Percentiles rank a stretch among this genome's conserved stretches.
These are phyloP conservation scores for Saturnispora halmiae DNA, from an alignment of 805 yeast genomes.

Conservation along the genomic window DNA sequence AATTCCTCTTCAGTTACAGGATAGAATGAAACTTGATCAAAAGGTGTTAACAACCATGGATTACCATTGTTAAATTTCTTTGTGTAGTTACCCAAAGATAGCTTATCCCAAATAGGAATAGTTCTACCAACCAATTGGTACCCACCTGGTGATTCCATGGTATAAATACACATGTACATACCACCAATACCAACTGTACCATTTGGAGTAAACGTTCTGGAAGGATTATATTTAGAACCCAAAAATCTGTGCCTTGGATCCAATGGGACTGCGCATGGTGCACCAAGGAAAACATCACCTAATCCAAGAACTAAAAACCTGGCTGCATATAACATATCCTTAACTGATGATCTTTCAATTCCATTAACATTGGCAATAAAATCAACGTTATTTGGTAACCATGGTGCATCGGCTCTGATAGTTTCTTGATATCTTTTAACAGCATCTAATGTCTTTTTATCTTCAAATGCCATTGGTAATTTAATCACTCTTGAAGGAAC, in stretches of 20 bases:
- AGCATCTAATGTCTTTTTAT: constrained; percentile 77
- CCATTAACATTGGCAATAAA: constrained; percentile 87
- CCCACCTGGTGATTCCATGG: constrained; percentile 98
- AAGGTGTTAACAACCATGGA: constrained; percentile 89
- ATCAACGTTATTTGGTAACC: constrained; percentile 97
- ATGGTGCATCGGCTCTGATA: constrained; percentile 86
- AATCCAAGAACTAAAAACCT: constrained; percentile 87
- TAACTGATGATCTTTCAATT: constrained; percentile 62
- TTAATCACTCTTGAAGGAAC: constrained; percentile 75
- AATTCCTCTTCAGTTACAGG: constrained; percentile 84
- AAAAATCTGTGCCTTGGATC: constrained; percentile 92
- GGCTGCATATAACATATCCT: constrained; percentile 81
- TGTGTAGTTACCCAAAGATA: constrained; percentile 61
- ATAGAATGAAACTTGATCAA: constrained; percentile 91
- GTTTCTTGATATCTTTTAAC: constrained; percentile 90
- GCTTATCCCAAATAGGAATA: constrained; percentile 95
- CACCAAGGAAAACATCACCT: constrained; percentile 96
- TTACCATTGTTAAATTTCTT: constrained; percentile 35
- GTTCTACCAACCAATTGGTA: constrained; percentile 95
- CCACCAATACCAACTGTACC: constrained; percentile 99
- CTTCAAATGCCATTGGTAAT: constrained; percentile 96
- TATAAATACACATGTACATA: constrained; percentile 96
- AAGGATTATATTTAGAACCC: constrained; percentile 93
- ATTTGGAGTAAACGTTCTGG: constrained; percentile 91
- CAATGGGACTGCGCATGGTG: constrained; percentile 97